Evolutionary conservation across 805 yeast species (phyloP), one percentile per base, ranked within the genome.

Genomic region (Kodamaea laetipori): DNA sequence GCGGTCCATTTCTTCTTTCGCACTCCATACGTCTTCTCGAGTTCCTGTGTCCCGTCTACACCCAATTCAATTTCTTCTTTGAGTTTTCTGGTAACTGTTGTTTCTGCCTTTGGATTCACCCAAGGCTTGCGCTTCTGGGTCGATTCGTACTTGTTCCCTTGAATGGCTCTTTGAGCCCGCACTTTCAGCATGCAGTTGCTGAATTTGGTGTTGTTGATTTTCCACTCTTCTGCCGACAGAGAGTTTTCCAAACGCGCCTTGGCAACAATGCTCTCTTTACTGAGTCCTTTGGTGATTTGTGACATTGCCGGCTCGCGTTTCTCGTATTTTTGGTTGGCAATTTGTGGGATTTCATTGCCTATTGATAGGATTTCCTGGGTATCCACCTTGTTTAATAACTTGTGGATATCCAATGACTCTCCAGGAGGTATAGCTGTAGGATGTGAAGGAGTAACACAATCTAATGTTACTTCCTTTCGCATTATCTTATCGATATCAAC

Each of bases 401-500:
- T 53, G 23, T 50, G 54, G 17, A 94, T 89, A 49, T 81, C 81
- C 11, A 86, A 56, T 0, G 88, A 78, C 58, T 85, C 90, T 8
- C 99, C 99, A 4, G 82, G 84, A 1, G 85, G 77, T 12, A 90
- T 82, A 0, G 52, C 47, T 5, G 58, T 53, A 0, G 83, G 81
- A 53, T 90, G 84, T 0, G 97, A 88, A 0, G 97, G 97, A 0
- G 99, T 95, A 2, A 89, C 73, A 64, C 98, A 92, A 49, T 84
- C 89, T 73, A 90, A 69, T 50, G 82, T 81, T n/a, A 92, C 98
- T 54, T 95, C 99, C 57, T 94, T 94, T 52, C 99, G 73, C 52
- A 95, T 66, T 3, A 92, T 86, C 48, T 76, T 78, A 58, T 94
- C 99, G 42, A 95, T 78, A 58, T 94, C 99, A 30, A 94, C 90